Conservation (phyloP, 352 stramenopile genomes). For the Phytophthora cajani region DNA sequence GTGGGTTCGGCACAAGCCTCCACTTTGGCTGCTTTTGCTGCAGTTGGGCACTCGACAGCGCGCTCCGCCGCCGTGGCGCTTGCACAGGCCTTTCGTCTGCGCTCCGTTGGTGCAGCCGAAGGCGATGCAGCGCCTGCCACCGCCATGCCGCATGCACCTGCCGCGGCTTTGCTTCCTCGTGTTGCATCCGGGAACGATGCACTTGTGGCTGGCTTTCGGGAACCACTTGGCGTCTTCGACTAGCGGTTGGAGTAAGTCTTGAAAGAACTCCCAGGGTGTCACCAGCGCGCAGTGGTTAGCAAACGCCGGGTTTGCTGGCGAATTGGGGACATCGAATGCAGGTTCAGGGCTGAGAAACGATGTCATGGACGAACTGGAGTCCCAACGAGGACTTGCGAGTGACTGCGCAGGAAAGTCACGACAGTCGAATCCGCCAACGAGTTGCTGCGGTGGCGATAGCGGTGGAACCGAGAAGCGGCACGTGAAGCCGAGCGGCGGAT, state of each 20-base stretch:
- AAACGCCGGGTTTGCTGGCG: not conserved
- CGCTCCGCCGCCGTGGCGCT: slow-evolving; percentile 73
- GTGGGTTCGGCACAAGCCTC: slow-evolving; percentile 82
- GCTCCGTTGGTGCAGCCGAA: slow-evolving; percentile 72
- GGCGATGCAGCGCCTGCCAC: slow-evolving; percentile 68
- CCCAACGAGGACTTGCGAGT: not conserved
- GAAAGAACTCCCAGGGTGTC: slow-evolving; percentile 7
- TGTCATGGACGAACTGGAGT: not conserved
- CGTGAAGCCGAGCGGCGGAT: slow-evolving; percentile 1
- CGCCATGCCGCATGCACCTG: slow-evolving; percentile 86
- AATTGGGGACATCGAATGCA: not conserved
- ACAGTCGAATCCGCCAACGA: not conserved
- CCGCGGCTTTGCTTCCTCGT: slow-evolving; percentile 75
- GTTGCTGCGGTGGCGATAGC: not conserved
- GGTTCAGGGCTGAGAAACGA: not conserved
- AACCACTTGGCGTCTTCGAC: not conserved
- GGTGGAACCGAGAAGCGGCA: not conserved
- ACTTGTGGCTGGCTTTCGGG: slow-evolving; percentile 31
- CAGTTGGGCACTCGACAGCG: slow-evolving; percentile 74
- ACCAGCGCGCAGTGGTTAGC: not conserved
- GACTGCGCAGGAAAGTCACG: not conserved
- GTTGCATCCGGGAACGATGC: slow-evolving; percentile 67
- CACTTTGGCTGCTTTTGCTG: slow-evolving; percentile 69
- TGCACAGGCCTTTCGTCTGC: slow-evolving; percentile 82
- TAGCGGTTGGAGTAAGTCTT: not conserved